These are phyloP conservation scores for Erodium texanum DNA, from an alignment of 441 rosid species.

Conservation along the genomic window DNA sequence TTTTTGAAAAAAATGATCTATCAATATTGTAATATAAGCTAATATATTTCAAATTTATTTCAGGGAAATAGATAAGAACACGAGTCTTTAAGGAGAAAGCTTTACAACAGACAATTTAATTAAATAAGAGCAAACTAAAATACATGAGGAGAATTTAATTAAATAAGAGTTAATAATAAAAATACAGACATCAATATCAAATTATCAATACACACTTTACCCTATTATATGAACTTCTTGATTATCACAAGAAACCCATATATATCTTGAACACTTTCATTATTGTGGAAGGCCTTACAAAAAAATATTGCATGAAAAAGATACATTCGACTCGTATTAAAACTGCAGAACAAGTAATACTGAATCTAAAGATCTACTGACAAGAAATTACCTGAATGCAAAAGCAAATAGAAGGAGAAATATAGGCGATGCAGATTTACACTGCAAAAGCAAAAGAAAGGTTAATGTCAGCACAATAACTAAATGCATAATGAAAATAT, in stretches of 20 bases:
- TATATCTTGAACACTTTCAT: not conserved
- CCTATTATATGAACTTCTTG: not conserved
- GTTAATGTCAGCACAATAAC: constrained; percentile 17
- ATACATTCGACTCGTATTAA: not conserved
- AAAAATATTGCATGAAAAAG: not conserved
- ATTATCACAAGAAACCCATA: not conserved
- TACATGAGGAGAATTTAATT: not conserved
- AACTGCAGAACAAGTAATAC: constrained; percentile 9
- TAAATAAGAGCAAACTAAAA: not conserved
- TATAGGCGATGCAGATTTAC: constrained; percentile 97
- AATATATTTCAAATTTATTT: too few relatives aligned
- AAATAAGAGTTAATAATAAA: not conserved
- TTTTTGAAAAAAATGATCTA: too few relatives aligned
- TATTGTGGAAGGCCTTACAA: not conserved
- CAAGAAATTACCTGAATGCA: constrained; percentile 79
- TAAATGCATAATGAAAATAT: constrained; percentile 3
- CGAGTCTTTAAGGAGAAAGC: not conserved
- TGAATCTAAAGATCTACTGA: constrained; percentile 7
- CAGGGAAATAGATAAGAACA: not conserved
- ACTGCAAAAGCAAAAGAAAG: constrained; percentile 40
- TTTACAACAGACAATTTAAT: not conserved
- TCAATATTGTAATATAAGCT: too few relatives aligned
- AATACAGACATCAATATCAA: not conserved
- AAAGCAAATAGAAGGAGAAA: constrained; percentile 93
- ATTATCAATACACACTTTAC: not conserved